phyloP scores from a whole-genome alignment of 768 basidiomycete genomes.

The Pleurotus citrinopileatus region DNA sequence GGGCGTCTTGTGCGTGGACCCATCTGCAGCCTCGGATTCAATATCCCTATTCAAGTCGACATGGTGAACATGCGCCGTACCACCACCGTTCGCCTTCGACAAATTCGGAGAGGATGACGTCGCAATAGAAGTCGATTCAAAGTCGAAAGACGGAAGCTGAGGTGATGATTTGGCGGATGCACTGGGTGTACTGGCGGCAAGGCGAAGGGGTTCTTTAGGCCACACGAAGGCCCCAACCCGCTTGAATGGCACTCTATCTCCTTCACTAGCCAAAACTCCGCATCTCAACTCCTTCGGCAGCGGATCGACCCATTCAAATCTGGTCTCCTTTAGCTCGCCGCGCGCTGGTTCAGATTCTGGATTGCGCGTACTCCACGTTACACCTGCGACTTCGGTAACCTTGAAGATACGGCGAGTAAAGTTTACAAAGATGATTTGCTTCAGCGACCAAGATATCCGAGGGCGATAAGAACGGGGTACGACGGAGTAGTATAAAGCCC shows the following conservation, averaged over 20 bases:
- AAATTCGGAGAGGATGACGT: no score
- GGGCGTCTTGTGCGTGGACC: conserved; percentile 20
- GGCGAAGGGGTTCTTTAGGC: no score
- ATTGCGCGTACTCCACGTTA: conserved; percentile 50
- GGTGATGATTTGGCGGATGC: no score
- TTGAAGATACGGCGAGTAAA: conserved; percentile 51
- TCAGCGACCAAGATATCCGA: conserved; percentile 45
- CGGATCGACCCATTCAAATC: conserved; percentile 47
- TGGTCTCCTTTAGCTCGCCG: conserved; percentile 37
- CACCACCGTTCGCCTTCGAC: no score
- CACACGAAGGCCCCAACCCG: conserved; percentile 45
- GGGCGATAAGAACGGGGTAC: no score
- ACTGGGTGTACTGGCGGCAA: no score
- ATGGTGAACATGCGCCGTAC: no score
- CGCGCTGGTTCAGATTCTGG: conserved; percentile 35
- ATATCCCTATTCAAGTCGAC: no score
- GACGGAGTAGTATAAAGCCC: no score
- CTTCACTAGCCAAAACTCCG: conserved; percentile 33
- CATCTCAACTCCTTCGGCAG: conserved; percentile 37
- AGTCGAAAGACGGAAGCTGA: no score
- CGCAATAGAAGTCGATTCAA: no score
- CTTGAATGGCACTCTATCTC: conserved; percentile 34
- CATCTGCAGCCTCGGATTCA: conserved; percentile 47
- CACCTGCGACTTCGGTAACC: conserved; percentile 54
- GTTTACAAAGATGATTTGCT: conserved; percentile 47